Evolutionary conservation across 2,329 filamentous ascomycete genomes (phyloP).

Genomic region (Epichloe gansuensis): DNA sequence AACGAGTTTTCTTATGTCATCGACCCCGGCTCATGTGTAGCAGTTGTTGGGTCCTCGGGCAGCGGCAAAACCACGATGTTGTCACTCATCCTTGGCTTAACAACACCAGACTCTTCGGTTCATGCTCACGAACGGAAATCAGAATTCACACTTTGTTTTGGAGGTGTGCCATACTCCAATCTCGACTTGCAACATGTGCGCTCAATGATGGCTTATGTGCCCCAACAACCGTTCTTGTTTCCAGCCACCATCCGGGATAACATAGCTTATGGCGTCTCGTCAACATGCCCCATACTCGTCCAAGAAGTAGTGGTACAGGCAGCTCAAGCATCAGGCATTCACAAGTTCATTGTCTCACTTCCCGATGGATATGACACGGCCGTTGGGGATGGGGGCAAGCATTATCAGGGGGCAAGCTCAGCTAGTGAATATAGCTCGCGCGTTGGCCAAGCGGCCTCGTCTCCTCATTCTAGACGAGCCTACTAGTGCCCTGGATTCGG

Average conservation of each 20-base stretch:
- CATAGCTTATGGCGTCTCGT: constrained; percentile 64
- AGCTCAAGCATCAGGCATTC: constrained; percentile 51
- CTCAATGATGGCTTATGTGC: constrained; percentile 52
- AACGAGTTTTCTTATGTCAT: constrained; percentile 42
- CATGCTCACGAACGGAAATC: not conserved
- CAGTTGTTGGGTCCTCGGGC: constrained; percentile 73
- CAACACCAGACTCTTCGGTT: constrained; percentile 27
- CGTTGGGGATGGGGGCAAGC: constrained; percentile 66
- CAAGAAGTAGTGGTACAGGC: constrained; percentile 34
- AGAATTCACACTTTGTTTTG: constrained; percentile 40
- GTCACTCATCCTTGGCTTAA: constrained; percentile 62
- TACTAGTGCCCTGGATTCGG: constrained; percentile 65
- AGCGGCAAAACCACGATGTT: constrained; percentile 85
- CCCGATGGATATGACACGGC: constrained; percentile 48
- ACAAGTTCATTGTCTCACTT: constrained; percentile 65
- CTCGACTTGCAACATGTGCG: constrained; percentile 51
- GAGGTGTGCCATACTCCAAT: constrained; percentile 39
- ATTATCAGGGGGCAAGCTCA: constrained; percentile 78
- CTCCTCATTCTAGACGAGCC: constrained; percentile 79
- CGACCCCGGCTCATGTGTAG: constrained; percentile 50
- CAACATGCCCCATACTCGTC: constrained; percentile 37
- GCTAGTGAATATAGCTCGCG: constrained; percentile 67
- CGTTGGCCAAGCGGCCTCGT: constrained; percentile 56
- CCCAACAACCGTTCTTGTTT: constrained; percentile 65
- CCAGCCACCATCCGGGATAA: constrained; percentile 67